Base-by-base conservation (phyloP, 2,329 filamentous ascomycete genomes). In the Aspergillus sp. region DNA sequence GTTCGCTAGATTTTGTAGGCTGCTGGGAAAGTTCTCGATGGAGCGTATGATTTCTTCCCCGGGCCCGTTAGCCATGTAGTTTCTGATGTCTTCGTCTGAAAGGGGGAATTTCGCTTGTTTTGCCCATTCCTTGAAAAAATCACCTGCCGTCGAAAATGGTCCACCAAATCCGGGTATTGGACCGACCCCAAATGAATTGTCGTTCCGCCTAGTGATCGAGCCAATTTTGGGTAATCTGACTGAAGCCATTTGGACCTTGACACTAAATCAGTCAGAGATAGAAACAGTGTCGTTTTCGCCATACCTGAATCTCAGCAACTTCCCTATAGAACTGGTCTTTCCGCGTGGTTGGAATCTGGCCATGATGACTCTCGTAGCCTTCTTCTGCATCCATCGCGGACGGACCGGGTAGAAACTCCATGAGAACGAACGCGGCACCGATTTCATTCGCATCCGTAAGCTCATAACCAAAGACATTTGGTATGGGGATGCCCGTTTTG, bases 401-500 rank as follows among this genome's bases (percentile, higher is more conserved):
- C 9, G 19, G 45, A 11, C 68, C 47, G 57, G 66, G 46, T 64
- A 48, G 51, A 55, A 68, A 33, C 60, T 61, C 50, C 61, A 71
- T 66, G 17, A 72, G 50, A 4, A 67, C 63, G 49, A 64, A 70
- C 3, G 66, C 60, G 5, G 60, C 60, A 3, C 64, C 59, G 14
- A 63, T 55, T 4, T 44, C 20, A 45, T 68, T 68, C 6, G 54
- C 10, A 30, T 52, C 40, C 4, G 30, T 13, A 36, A 45, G 14
- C 16, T 52, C n/a, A 14, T 49, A 52, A 6, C 45, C 45, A 45
- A 41, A 49, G 16, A 52, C 38, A 2, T 40, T 16, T 2, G 50
- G 50, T 5, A 52, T 17, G 2, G 40, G 32, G 32, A 45, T 8
- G 10, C 14, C 30, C 2, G 45, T 33, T 14, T 33, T 38, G 1